Conservation (phyloP, 2,329 filamentous ascomycete species). For the Alternaria arborescens region DNA sequence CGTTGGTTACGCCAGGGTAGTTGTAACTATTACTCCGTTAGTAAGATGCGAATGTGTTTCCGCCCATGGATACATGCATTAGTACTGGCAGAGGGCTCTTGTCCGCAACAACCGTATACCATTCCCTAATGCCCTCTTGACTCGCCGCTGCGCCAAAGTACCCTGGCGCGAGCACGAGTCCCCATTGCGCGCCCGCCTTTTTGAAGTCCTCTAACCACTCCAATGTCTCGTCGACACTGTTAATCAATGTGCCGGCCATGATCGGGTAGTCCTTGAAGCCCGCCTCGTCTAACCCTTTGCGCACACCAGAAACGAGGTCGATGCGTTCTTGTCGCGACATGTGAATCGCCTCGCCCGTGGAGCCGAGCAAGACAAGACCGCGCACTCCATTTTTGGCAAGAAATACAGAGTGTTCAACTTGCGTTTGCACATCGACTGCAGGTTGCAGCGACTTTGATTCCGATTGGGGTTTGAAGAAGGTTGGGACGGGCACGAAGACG, state of each 20-base stretch:
- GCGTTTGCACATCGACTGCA: conserved; percentile 66
- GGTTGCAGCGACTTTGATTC: conserved; percentile 58
- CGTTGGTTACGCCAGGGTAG: conserved; percentile 73
- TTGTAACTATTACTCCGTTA: conserved; percentile 60
- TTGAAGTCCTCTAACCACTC: conserved; percentile 65
- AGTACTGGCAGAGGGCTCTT: conserved; percentile 67
- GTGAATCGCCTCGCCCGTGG: conserved; percentile 71
- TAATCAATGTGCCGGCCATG: conserved; percentile 69
- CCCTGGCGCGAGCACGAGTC: conserved; percentile 69
- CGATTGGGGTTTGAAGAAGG: conserved; percentile 66
- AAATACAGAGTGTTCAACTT: conserved; percentile 66
- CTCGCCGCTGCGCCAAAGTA: conserved; percentile 69
- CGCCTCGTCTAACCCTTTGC: conserved; percentile 63
- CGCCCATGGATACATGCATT: conserved; percentile 56
- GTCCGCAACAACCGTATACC: conserved; percentile 70
- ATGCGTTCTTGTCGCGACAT: conserved; percentile 66
- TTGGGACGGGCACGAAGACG: conserved; percentile 61
- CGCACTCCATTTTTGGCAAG: conserved; percentile 68
- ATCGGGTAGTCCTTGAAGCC: conserved; percentile 68
- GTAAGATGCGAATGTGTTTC: not conserved
- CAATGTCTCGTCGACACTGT: conserved; percentile 69
- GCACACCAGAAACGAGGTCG: conserved; percentile 63
- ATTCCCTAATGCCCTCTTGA: conserved; percentile 67
- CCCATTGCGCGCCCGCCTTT: conserved; percentile 68
- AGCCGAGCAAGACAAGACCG: conserved; percentile 70